phyloP scores from a whole-genome alignment of 2,329 filamentous ascomycete species.

The Neonectria neomacrospora region DNA sequence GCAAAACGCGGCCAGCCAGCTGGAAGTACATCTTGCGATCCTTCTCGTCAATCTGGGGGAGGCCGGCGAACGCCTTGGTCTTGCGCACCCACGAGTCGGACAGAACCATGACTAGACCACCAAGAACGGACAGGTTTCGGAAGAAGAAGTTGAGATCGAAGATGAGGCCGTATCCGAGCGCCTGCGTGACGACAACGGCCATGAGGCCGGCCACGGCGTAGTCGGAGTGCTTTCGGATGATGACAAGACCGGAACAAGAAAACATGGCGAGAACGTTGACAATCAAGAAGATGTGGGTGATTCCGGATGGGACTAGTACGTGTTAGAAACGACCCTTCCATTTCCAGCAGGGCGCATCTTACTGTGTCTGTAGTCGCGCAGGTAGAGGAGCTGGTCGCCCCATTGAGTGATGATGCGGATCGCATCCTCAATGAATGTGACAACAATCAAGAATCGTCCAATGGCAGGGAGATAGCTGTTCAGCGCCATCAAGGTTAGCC shows the following conservation, averaged over 20 bases:
- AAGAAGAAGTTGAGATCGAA: slow-evolving; percentile 99
- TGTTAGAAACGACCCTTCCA: slow-evolving; percentile 31
- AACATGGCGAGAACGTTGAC: slow-evolving; percentile 91
- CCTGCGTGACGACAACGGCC: slow-evolving; percentile 90
- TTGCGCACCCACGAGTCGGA: slow-evolving; percentile 99
- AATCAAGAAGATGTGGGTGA: slow-evolving; percentile 94
- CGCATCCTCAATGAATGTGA: slow-evolving; percentile 97
- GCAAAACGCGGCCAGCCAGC: slow-evolving; percentile 90
- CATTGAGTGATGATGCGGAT: slow-evolving; percentile 97
- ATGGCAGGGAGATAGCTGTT: slow-evolving; percentile 90
- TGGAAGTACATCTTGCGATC: slow-evolving; percentile 99
- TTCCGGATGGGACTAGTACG: slow-evolving; percentile 78
- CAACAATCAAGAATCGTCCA: slow-evolving; percentile 96
- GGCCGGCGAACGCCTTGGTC: slow-evolving; percentile 93
- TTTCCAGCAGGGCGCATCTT: slow-evolving; percentile 55
- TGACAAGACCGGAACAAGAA: slow-evolving; percentile 84
- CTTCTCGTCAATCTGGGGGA: slow-evolving; percentile 96
- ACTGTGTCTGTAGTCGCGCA: slow-evolving; percentile 94
- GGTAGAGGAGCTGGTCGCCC: slow-evolving; percentile 92
- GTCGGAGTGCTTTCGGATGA: slow-evolving; percentile 91
- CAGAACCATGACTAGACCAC: slow-evolving; percentile 95
- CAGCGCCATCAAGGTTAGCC: slow-evolving; percentile 32
- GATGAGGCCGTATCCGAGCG: slow-evolving; percentile 95
- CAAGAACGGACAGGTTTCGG: slow-evolving; percentile 96
- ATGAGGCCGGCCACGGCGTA: slow-evolving; percentile 92